phyloP scores from a whole-genome alignment of 139 green algal species.

The Coelastrella sp. region DNA sequence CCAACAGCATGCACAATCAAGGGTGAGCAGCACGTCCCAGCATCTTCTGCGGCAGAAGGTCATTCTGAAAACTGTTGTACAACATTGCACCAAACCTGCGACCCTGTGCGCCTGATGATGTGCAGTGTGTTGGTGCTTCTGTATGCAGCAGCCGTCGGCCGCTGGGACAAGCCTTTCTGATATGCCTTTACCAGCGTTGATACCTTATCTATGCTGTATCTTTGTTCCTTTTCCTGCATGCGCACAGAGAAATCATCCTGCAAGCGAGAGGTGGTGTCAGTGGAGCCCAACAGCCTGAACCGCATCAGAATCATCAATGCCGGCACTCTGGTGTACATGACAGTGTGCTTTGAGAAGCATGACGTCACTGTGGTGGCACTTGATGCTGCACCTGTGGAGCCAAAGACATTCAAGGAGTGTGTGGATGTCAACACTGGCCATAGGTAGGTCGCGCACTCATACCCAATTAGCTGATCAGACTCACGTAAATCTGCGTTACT shows the following conservation, averaged over 20 bases:
- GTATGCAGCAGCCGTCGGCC: too few species aligned
- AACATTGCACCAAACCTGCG: too few species aligned
- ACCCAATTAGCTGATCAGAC: too few species aligned
- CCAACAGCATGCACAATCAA: background rate
- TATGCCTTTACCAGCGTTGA: too few species aligned
- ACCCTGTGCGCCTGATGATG: too few species aligned
- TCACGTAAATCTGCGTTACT: too few species aligned
- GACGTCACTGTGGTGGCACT: conserved; percentile 66
- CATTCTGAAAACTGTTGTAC: too few species aligned
- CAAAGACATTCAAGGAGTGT: conserved; percentile 46
- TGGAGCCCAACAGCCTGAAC: conserved; percentile 61
- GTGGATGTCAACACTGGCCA: conserved; percentile 79
- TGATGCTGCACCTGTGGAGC: conserved; percentile 62
- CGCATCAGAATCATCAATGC: conserved; percentile 68
- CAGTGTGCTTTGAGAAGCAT: conserved; percentile 73
- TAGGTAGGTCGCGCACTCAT: conserved; percentile 46
- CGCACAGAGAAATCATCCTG: background rate
- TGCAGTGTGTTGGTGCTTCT: too few species aligned
- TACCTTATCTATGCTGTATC: too few species aligned
- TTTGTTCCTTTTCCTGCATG: too few species aligned
- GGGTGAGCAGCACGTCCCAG: background rate
- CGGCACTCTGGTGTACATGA: conserved; percentile 62
- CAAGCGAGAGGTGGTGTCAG: conserved; percentile 3
- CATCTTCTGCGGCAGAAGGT: background rate
- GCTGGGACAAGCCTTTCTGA: too few species aligned